Conservation (phyloP, 805 yeast species). For the Sporopachydermia lactativora region DNA sequence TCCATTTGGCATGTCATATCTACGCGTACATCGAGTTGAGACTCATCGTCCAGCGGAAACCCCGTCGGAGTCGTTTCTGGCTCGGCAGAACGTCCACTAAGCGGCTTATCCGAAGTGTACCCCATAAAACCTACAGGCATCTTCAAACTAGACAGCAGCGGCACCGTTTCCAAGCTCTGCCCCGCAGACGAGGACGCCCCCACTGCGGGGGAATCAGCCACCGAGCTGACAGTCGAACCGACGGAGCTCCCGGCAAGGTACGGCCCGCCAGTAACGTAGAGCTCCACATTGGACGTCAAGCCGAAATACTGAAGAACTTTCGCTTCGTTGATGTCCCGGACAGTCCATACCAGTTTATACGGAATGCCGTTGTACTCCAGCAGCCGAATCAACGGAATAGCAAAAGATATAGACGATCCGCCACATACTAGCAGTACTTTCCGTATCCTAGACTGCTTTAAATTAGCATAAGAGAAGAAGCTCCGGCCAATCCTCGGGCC, state of each 20-base stretch:
- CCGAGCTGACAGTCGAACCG: background rate
- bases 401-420: constrained; percentile 61
- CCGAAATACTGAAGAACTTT: constrained; percentile 61
- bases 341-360: constrained; percentile 2
- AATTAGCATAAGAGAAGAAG: background rate
- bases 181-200: constrained; percentile 2
- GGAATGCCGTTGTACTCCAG: constrained; percentile 2
- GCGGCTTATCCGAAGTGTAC: background rate
- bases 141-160: constrained; percentile 3
- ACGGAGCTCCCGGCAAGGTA: background rate
- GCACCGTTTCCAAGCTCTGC: constrained; percentile 6
- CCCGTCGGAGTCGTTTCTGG: background rate
- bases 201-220: background rate
- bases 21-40: background rate
- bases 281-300: constrained; percentile 33
- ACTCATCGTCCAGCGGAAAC: background rate
- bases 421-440: constrained; percentile 46
- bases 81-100: background rate
- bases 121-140: background rate
- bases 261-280: constrained; percentile 33
- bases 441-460: constrained; percentile 20
- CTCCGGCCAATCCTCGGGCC: constrained; percentile 2
- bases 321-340: constrained; percentile 2
- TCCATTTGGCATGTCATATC: background rate
- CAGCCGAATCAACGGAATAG: constrained; percentile 25